These are phyloP conservation scores for Lachancea sp. DNA, from an alignment of 805 yeast genomes.

Conservation along the genomic window DNA sequence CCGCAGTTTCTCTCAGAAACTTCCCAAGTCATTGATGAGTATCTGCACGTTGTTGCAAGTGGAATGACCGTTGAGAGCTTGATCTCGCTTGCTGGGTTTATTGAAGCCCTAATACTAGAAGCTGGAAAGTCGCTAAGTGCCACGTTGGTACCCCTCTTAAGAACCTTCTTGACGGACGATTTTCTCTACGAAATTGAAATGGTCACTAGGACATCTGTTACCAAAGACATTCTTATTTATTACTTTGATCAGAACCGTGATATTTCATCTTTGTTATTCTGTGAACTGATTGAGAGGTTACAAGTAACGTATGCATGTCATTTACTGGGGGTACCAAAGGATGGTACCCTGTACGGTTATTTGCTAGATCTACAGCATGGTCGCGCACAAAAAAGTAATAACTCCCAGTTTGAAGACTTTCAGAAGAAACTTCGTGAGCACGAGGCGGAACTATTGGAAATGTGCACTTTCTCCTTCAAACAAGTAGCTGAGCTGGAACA, in stretches of 20 bases:
- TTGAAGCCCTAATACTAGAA: conserved; percentile 30
- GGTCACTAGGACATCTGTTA: conserved; percentile 9
- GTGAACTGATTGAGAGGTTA: conserved; percentile 19
- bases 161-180: conserved; percentile 3
- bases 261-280: conserved; percentile 23
- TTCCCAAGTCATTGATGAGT: conserved; percentile 20
- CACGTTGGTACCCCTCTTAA: neutral
- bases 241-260: conserved; percentile 28
- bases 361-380: conserved; percentile 11
- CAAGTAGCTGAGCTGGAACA: conserved; percentile 40
- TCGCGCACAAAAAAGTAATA: conserved; percentile 16
- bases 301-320: conserved; percentile 18
- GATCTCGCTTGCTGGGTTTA: conserved; percentile 36
- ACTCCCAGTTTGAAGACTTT: conserved; percentile 30
- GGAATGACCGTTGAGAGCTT: conserved; percentile 16
- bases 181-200: conserved; percentile 19
- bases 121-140: conserved; percentile 6
- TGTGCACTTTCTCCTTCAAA: conserved; percentile 17
- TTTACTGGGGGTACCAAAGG: conserved; percentile 11
- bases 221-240: conserved; percentile 27
- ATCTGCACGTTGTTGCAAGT: conserved; percentile 17
- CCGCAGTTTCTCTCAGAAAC: conserved; percentile 24
- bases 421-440: conserved; percentile 34
- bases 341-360: conserved; percentile 7
- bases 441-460: conserved; percentile 12